phyloP scores from a whole-genome alignment of 1,139 yeast genomes.

The Yamadazyma sp. region DNA sequence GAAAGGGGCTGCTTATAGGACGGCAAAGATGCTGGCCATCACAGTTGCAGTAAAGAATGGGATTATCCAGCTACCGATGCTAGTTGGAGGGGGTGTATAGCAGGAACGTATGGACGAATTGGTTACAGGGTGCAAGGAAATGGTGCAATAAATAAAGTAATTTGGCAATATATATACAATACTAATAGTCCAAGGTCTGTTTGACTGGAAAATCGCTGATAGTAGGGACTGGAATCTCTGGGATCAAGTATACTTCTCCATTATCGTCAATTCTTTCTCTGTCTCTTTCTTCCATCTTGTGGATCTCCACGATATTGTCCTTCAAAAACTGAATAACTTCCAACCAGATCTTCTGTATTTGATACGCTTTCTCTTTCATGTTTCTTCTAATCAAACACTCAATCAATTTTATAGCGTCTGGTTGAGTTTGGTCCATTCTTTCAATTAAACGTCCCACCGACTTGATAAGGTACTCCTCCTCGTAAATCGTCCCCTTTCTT shows the following conservation, averaged over 20 bases:
- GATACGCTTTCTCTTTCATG: constrained; percentile 78
- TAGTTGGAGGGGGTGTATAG: too few relatives aligned
- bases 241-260: constrained; percentile 76
- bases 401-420: constrained; percentile 71
- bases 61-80: constrained; percentile 25
- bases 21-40: constrained; percentile 54
- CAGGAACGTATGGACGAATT: too few relatives aligned
- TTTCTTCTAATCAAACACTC: constrained; percentile 75
- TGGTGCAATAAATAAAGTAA: too few relatives aligned
- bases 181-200: constrained; percentile 56
- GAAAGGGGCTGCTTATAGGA: constrained; percentile 35
- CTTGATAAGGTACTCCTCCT: constrained; percentile 88
- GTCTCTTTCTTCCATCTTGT: constrained; percentile 76
- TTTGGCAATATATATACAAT: too few relatives aligned
- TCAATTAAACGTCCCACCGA: constrained; percentile 88
- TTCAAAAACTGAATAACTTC: constrained; percentile 56
- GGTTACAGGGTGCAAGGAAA: not conserved
- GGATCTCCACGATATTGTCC: constrained; percentile 70
- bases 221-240: constrained; percentile 68
- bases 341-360: constrained; percentile 68
- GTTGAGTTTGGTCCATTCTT: constrained; percentile 69
- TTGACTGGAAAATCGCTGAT: constrained; percentile 60
- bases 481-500: constrained; percentile 94
- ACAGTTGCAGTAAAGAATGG: constrained; percentile 49
- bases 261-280: constrained; percentile 87